Base-by-base conservation (phyloP, 495 filamentous ascomycete genomes). In the Neurospora terricola region DNA sequence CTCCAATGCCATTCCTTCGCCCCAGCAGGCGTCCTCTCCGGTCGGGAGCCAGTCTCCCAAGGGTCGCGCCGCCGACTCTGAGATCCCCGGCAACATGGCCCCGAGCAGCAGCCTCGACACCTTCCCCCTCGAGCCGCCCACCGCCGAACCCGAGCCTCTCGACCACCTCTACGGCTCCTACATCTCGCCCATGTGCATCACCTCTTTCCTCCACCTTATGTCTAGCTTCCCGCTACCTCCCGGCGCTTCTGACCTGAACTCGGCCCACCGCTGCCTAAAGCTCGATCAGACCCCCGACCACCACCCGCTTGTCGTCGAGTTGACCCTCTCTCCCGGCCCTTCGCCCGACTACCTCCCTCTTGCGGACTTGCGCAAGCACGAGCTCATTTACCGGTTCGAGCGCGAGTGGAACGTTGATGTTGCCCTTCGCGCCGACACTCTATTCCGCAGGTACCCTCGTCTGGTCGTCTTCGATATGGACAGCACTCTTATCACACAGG, bases 391-490 rank as follows among this genome's bases (percentile, higher is more conserved):
- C 85, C 86, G 89, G 18, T 95, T 94, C 75, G 92, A 96, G 86
- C 86, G 88, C 38, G 91, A 94, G 80, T 96, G 92, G 92, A 93
- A 93, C 76, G 88, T 96, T 39, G 93, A 97, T 77, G 89, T 93
- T 11, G 88, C 91, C 11, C 83, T 96, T 70, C 91, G 94, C 79
- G 76, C 77, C 66, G 91, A 94, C 74, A 87, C 84, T 38, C 84
- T 93, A n/a, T 93, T 90, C 84, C 87, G 91, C 54, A 86, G 89
- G 30, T 87, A 94, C 79, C 92, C 93, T 78, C 90, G 92, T 3
- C 83, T 99, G 6, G 94, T 92, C 3, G 90, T 97, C 36, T 99
- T 99, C 76, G 96, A 99, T 79, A 99, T 99, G 96, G 96, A 99
- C 81, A 94, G 91, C 73, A 99, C 96, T 0, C 86, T 99, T 72